phyloP scores from a whole-genome alignment of 441 rosid species.

The Erodium trifolium region DNA sequence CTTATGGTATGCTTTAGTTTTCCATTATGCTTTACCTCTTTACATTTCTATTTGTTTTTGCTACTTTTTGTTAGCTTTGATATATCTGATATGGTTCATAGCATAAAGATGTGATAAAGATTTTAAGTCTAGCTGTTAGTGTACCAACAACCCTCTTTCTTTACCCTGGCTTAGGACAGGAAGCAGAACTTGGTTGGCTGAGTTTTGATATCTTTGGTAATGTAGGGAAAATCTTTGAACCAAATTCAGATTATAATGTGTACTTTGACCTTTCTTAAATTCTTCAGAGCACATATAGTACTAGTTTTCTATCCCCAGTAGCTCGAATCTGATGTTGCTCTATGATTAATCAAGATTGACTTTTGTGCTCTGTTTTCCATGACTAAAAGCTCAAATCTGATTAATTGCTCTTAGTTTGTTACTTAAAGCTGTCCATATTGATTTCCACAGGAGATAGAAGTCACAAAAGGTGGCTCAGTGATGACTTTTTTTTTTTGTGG shows the following conservation, averaged over 20 bases:
- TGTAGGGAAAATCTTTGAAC: too few species aligned
- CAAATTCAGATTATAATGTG: too few species aligned
- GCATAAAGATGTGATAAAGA: too few species aligned
- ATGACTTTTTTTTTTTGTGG: too few species aligned
- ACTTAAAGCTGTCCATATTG: not conserved
- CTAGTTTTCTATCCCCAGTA: conserved; percentile 15
- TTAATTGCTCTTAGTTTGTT: not conserved
- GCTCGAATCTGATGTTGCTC: conserved; percentile 11
- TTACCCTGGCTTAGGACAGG: too few species aligned
- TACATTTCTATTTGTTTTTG: conserved; percentile 3
- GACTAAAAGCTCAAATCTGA: too few species aligned
- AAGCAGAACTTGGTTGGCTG: too few species aligned
- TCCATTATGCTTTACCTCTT: not conserved
- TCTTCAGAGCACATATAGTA: conserved; percentile 18
- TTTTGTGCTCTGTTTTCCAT: not conserved
- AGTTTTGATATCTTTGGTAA: too few species aligned
- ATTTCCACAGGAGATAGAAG: not conserved
- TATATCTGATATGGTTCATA: too few species aligned
- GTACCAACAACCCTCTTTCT: too few species aligned
- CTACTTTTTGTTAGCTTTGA: not conserved
- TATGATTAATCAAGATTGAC: not conserved
- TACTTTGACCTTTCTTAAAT: conserved; percentile 7
- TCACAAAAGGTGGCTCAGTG: not conserved
- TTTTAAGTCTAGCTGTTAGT: too few species aligned
- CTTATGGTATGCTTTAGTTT: not conserved